These are phyloP conservation scores for Aurinia saxatilis DNA, from an alignment of 345 rosid species.

Conservation along the genomic window DNA sequence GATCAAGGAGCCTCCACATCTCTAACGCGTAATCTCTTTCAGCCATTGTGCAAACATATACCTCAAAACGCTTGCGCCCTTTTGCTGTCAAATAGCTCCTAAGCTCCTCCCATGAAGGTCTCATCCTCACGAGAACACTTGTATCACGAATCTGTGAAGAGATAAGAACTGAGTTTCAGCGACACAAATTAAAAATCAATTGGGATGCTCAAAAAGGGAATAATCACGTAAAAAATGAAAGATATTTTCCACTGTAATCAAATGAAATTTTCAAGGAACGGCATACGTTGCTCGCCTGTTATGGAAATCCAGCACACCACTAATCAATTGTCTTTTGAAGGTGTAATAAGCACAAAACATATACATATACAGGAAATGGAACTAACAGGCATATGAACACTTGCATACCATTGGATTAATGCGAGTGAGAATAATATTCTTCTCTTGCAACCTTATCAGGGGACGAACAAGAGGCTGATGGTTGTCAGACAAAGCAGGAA, in stretches of 20 bases:
- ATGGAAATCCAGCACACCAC: neutral
- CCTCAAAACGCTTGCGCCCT: constrained; percentile 98
- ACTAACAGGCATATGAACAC: constrained; percentile 1
- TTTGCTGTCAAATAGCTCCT: constrained; percentile 87
- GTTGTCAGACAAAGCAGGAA: constrained; percentile 74
- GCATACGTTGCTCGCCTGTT: neutral
- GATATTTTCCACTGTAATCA: neutral
- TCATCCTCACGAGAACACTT: constrained; percentile 96
- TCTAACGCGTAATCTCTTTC: constrained; percentile 98
- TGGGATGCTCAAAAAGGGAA: constrained; percentile 5
- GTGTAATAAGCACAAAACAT: neutral
- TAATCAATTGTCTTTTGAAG: neutral
- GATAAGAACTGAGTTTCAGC: neutral
- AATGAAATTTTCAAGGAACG: neutral
- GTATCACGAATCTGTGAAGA: constrained; percentile 80
- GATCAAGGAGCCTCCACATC: constrained; percentile 99
- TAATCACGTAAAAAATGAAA: neutral
- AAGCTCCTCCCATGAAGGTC: constrained; percentile 99
- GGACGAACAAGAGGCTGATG: constrained; percentile 80
- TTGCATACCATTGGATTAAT: constrained; percentile 84
- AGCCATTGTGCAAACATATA: constrained; percentile 99
- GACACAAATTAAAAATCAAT: neutral
- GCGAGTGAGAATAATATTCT: constrained; percentile 87
- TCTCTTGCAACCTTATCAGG: constrained; percentile 76
- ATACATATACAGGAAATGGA: neutral